phyloP scores from a whole-genome alignment of 2,329 filamentous ascomycete species.

The Neonectria neomacrospora region DNA sequence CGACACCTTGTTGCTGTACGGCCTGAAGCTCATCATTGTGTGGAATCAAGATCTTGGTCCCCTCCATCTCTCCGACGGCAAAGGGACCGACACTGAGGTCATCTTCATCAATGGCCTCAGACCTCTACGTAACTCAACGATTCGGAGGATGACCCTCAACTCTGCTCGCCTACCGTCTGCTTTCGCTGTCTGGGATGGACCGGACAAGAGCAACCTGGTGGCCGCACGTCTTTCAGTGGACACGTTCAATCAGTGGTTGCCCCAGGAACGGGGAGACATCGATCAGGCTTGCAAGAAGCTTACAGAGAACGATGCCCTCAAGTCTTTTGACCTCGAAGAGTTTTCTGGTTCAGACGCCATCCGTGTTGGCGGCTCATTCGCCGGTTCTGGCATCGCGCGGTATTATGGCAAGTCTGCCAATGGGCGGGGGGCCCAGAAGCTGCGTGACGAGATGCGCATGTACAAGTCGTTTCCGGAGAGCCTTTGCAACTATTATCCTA shows the following conservation, averaged over 20 bases:
- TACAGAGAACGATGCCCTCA: slow-evolving; percentile 1
- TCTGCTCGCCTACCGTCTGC: background rate
- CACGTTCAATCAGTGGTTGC: background rate
- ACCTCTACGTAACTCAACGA: background rate
- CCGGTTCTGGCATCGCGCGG: slow-evolving; percentile 5
- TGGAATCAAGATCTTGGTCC: slow-evolving; percentile 11
- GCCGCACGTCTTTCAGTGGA: background rate
- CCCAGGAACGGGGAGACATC: background rate
- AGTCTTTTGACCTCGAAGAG: slow-evolving; percentile 12
- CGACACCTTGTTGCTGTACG: slow-evolving; percentile 6
- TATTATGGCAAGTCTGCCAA: slow-evolving; percentile 11
- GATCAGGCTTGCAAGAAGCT: background rate
- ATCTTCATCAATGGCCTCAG: background rate
- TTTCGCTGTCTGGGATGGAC: background rate
- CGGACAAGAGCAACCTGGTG: background rate
- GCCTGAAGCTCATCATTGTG: slow-evolving; percentile 9
- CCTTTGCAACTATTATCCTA: background rate
- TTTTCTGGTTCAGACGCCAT: slow-evolving; percentile 10
- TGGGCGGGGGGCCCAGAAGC: slow-evolving; percentile 11
- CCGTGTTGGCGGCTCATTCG: slow-evolving; percentile 10
- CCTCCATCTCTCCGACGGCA: background rate
- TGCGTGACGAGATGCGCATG: slow-evolving; percentile 16
- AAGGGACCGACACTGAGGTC: background rate
- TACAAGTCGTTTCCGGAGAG: slow-evolving; percentile 7
- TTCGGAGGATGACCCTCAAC: background rate